Evolutionary conservation across 495 filamentous ascomycete species (phyloP), one percentile per base, ranked within the genome.

Genomic region (Copromyces sp.): DNA sequence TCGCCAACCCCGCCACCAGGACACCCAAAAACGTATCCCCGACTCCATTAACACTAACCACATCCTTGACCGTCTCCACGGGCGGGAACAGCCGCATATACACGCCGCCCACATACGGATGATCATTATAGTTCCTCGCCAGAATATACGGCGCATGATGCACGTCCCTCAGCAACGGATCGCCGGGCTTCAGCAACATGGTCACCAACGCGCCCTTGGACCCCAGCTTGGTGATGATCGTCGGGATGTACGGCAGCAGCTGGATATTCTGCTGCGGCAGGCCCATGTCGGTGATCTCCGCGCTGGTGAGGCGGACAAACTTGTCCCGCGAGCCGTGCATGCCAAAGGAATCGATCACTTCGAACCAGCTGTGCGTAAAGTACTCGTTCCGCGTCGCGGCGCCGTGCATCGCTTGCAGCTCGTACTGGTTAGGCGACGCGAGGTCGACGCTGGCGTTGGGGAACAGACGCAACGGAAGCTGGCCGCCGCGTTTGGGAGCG

Each of bases 1-100:
- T 81, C 20, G 85, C 82, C 72, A 88, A 72, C 3, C 92, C 91
- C 2, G 93, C 90, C 32, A 97, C 82, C 40, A 97, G 47, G 17
- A 93, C 91, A 4, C 95, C 95, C 3, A 95, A 82, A 75, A 98
- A 93, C 0, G 95, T 98, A 82, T 99, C 95, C 6, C 95, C 95
- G 0, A 93, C 94, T 0, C 94, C 95, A 78, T 98, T 99, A 14
- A 98, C 95, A 74, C 92, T 95, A 14, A 95, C 90, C 5, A 97
- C 84, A 39, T 93, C 87, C 17, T 86, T 80, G 1, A 97, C 82
- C n/a, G 82, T 78, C 81, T 92, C 89, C 3, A 85, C 86, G 16
- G 91, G 84, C 0, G 90, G 87, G 80, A 93, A 95, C 32, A 94
- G 79, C 45, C 92, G 84, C 89, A 98, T 92, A 76, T 96, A 97